These are phyloP conservation scores for Phytophthora podocarpi DNA, from an alignment of 352 stramenopile species.

Conservation along the genomic window DNA sequence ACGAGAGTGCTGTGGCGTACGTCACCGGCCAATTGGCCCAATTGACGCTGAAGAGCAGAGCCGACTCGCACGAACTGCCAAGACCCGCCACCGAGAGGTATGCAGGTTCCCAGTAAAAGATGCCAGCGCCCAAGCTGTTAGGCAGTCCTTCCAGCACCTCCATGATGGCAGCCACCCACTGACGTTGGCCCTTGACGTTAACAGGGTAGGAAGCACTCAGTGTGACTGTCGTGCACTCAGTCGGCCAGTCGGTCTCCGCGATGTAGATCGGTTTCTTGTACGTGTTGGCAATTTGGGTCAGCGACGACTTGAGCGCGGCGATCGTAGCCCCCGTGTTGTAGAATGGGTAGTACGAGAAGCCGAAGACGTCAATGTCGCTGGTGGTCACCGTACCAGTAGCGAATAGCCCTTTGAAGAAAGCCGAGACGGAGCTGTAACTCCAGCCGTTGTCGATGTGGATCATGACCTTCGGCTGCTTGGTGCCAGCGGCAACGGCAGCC, in stretches of 20 bases:
- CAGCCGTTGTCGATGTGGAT: constrained; percentile 30
- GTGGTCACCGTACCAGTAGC: constrained; percentile 13
- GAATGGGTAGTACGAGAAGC: constrained; percentile 12
- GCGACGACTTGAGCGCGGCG: constrained; percentile 14
- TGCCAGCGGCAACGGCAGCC: constrained; percentile 9
- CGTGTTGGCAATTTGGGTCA: constrained; percentile 14
- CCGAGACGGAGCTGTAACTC: constrained; percentile 22
- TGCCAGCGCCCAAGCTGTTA: constrained; percentile 17
- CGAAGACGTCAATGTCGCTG: constrained; percentile 20
- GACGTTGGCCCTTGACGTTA: constrained; percentile 7
- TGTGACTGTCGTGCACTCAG: constrained; percentile 12
- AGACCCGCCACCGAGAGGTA: constrained; percentile 1
- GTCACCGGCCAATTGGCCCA: constrained; percentile 20
- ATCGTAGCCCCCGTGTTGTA: constrained; percentile 22
- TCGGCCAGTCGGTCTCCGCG: constrained; percentile 27
- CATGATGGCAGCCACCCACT: constrained; percentile 23
- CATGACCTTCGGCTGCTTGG: constrained; percentile 23
- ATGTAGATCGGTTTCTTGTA: constrained; percentile 27
- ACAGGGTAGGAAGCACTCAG: not conserved
- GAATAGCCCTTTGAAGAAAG: constrained; percentile 25
- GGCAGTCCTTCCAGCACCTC: constrained; percentile 18
- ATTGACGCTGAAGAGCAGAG: constrained; percentile 30
- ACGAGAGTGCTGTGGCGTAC: constrained; percentile 26
- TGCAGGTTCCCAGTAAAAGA: constrained; percentile 2
- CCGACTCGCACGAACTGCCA: constrained; percentile 27